Base-by-base conservation (phyloP, 805 yeast genomes). In the Starmerella stigmatis region DNA sequence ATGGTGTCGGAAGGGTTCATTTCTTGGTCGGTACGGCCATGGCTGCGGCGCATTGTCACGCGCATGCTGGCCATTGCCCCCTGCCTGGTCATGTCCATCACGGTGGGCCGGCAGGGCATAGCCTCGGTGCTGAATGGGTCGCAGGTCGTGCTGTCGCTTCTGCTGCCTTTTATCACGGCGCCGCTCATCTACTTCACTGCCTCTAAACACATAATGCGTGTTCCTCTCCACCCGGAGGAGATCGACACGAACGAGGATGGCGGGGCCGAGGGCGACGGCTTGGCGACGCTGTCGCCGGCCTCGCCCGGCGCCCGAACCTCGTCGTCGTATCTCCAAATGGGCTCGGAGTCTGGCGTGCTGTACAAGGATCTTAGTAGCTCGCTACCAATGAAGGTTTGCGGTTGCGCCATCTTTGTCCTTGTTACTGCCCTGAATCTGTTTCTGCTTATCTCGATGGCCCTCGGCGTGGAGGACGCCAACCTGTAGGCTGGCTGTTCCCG, bases 1-100 rank as follows among this genome's bases (percentile, higher is more conserved):
- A 84, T 85, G 77, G 94, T 86, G 8, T 78, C 85, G 57, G 95
- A 86, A 61, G 96, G 96, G 1, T 88, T 86, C 56, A 69, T 85
- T 21, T 69, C 74, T 49, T 83, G 94, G 82, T 68, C 81, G 6
- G 71, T 86, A 49, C 76, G 82, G 28, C 96, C 96, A 2, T 86
- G 86, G 66, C 68, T 81, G 2, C 74, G 94, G 45, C 72, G 95
- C 49, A 67, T 86, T 34, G 68, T 84, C 21, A 86, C 96, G 0
- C 71, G 96, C 57, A 70, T 77, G n/a, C 67, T 86, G 20, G 94
- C 96, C 2, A 80, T 86, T 26, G 69, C 79, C 1, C 96, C 96
- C 2, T 86, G 96, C 64, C 65, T 86, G 17, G 61, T 81, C 30
- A 86, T 86, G 27, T 83, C 88, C 1, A 44, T 76, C 5, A 63